Percentiles rank a stretch among this genome's conserved stretches.
Evolutionary conservation across 345 rosid species (phyloP).

Genomic region (Physaria fendleri): DNA sequence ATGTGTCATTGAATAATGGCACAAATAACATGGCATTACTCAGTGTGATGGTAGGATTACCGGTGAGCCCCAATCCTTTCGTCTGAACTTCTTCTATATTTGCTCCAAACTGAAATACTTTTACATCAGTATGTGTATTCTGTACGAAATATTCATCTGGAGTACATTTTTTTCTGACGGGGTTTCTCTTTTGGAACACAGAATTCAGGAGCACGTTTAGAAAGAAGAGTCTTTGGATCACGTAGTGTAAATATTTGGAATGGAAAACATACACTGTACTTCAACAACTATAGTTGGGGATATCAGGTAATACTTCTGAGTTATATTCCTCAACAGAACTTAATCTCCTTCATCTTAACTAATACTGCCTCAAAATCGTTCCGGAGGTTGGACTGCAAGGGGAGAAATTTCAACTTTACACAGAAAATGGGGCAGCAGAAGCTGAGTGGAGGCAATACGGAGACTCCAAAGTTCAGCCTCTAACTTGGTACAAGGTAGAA

Average conservation of each 20-base stretch:
- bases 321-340: not conserved
- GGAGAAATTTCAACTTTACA: constrained; percentile 45
- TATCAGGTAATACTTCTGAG: constrained; percentile 45
- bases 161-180: constrained; percentile 1
- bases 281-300: constrained; percentile 54
- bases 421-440: constrained; percentile 32
- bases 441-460: constrained; percentile 45
- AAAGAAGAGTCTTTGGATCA: constrained; percentile 49
- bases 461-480: constrained; percentile 36
- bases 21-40: constrained; percentile 61
- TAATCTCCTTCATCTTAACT: constrained; percentile 13
- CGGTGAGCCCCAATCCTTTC: constrained; percentile 39
- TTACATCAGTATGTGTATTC: not conserved
- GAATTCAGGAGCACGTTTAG: constrained; percentile 73
- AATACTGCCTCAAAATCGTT: constrained; percentile 5
- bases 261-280: constrained; percentile 21
- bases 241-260: constrained; percentile 37
- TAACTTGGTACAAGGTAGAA: constrained; percentile 81
- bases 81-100: not conserved
- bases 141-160: not conserved
- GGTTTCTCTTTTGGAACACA: not conserved
- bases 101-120: constrained; percentile 10
- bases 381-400: constrained; percentile 65
- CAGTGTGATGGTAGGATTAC: constrained; percentile 81
- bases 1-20: constrained; percentile 40